A percentile compares a stretch with the other conserved stretches of the same genome.
Conservation (phyloP, 2,329 filamentous ascomycete genomes). For the Epichloe baconii region DNA sequence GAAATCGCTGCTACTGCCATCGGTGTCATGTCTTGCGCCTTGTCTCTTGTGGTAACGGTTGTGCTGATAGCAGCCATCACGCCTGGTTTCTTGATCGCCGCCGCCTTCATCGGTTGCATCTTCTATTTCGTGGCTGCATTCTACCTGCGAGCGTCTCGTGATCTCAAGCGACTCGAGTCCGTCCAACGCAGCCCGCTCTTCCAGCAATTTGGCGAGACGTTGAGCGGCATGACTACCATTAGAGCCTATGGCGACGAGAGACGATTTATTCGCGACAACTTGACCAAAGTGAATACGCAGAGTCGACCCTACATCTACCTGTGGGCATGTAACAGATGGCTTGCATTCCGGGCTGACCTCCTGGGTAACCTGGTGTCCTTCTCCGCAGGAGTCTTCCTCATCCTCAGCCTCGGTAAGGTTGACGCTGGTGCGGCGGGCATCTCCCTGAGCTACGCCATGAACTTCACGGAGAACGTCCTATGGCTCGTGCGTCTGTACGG, state of each 20-base stretch:
- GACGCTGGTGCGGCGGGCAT: slow-evolving; percentile 88
- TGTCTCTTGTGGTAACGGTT: slow-evolving; percentile 70
- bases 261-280: slow-evolving; percentile 85
- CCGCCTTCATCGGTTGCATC: slow-evolving; percentile 66
- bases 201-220: slow-evolving; percentile 93
- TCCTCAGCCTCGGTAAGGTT: slow-evolving; percentile 67
- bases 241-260: slow-evolving; percentile 90
- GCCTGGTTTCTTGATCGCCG: slow-evolving; percentile 79
- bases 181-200: slow-evolving; percentile 90
- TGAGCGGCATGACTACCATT: slow-evolving; percentile 91
- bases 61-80: slow-evolving; percentile 79
- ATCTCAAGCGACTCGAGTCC: slow-evolving; percentile 89
- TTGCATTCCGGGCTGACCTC: slow-evolving; percentile 81
- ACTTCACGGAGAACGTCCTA: slow-evolving; percentile 90
- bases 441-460: slow-evolving; percentile 89
- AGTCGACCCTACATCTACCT: slow-evolving; percentile 89
- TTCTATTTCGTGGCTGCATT: slow-evolving; percentile 77
- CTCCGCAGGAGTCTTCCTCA: slow-evolving; percentile 84
- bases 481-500: slow-evolving; percentile 94
- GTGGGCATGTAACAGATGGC: slow-evolving; percentile 95
- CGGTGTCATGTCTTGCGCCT: slow-evolving; percentile 49
- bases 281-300: slow-evolving; percentile 77
- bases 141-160: slow-evolving; percentile 85
- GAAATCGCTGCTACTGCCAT: slow-evolving; percentile 91
- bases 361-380: slow-evolving; percentile 87